Evolutionary conservation across 495 filamentous ascomycete species (phyloP), one percentile per base, ranked within the genome.

Genomic region (Lophiotrema nucula): DNA sequence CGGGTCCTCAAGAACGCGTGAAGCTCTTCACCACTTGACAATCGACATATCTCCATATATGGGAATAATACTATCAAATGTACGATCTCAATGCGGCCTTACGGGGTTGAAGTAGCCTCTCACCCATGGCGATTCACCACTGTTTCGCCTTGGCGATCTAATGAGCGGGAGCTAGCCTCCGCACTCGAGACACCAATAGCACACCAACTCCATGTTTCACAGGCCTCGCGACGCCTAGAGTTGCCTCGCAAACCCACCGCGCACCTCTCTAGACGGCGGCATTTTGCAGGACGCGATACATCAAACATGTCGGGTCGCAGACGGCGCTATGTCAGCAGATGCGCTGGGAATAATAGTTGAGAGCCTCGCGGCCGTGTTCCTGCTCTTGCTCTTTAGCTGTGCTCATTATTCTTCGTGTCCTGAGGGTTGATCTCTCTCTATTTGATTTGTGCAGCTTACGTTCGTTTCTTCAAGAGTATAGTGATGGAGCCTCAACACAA

Each of bases 51-150:
- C n/a, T n/a, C n/a, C n/a, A n/a, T n/a, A n/a, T n/a, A n/a, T n/a
- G n/a, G n/a, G n/a, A n/a, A n/a, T n/a, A n/a, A n/a, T n/a, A n/a
- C n/a, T n/a, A n/a, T n/a, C n/a, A n/a, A n/a, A n/a, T n/a, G n/a
- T n/a, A n/a, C n/a, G n/a, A n/a, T n/a, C n/a, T n/a, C n/a, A n/a
- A n/a, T n/a, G n/a, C n/a, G 31, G 8, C 8, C 31, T 15, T 15
- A 8, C 31, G 31, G 31, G 8, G 31, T 35, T 35, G 8, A 35
- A 10, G 27, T 47, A 53, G 48, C 48, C 39, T 59, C 47, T 47
- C 48, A 59, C 55, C 47, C 56, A 53, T 59, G 47, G 56, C 56
- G 56, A 59, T 59, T 59, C 56, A 59, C 48, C 47, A 46, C 12
- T 13, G 47, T 50, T 59, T 59, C 19, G 47, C 38, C 47, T 53